Evolutionary conservation across 148 eudicot genomes (phyloP), one percentile per base, ranked within the genome.

Genomic region (Nyssa sinensis): DNA sequence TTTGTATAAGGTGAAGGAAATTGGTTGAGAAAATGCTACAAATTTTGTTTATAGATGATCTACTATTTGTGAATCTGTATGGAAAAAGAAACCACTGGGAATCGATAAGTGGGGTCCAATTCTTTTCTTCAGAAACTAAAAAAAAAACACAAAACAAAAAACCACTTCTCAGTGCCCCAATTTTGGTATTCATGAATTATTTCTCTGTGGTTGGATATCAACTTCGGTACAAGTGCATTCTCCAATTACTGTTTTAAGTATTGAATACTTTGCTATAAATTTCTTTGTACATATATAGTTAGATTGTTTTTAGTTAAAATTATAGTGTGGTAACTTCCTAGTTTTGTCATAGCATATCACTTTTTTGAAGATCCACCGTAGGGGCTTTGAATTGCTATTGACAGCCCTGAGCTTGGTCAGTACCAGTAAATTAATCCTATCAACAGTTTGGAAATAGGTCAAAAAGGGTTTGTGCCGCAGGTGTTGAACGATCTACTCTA

Each of bases 1-100:
- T 59, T 82, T 95, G 75, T 95, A 95, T 76, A 95, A 95, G 96
- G 98, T 92, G 79, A 77, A 72, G 55, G 30, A 32, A 60, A 64
- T 32, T 47, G 49, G n/a, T n/a, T n/a, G n/a, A n/a, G n/a, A n/a
- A n/a, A n/a, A n/a, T n/a, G 64, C 64, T 71, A 11, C 17, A 55
- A 13, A 13, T 70, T 53, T 64, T 7, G 49, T 41, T 31, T n/a
- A 63, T 21, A 28, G 49, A 37, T 21, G 4, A 49, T 62, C 10
- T 23, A 17, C n/a, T n/a, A 63, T 49, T 33, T 33, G 28, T 27
- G 24, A 29, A 55, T 29, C 12, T 3, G 44, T 55, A 47, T 6
- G n/a, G n/a, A 57, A 30, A n/a, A 31, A 31, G 28, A 68, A 11
- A 7, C 73, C 60, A 62, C 61, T 13, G 31, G n/a, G 27, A 21